Evolutionary conservation across 441 rosid genomes (phyloP), one percentile per base, ranked within the genome.

Genomic region (Bocquillonia castaneifolia): DNA sequence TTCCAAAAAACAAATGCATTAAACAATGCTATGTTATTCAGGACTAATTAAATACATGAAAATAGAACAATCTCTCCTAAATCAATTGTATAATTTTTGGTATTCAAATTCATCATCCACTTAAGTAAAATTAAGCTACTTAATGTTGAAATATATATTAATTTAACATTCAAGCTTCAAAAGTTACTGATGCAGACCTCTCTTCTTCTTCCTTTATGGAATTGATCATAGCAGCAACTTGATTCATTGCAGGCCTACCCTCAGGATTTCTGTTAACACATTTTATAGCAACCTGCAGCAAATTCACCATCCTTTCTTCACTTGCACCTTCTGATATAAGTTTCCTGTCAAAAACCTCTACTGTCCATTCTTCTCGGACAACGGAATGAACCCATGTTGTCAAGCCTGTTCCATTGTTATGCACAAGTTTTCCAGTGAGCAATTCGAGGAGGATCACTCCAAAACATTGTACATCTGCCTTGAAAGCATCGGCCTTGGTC

Each of bases 311-410:
- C 71, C 84, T 80, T 36, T 78, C 90, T 74, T 85, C 87, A 74
- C 81, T 83, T 32, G 82, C 88, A 3, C 82, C 90, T 68, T 78
- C 83, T 28, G 62, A 37, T 37, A 84, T 63, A 15, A 87, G 69
- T 0, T 69, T 60, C 81, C 76, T 81, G 63, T 87, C 88, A 15
- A 87, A 85, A 32, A 87, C 90, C 67, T 84, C 92, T 3, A 51
- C 87, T 0, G 88, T 87, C 90, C 92, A 81, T 74, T 87, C 92
- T 64, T 87, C 90, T 18, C 76, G 66, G 36, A 87, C 79, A 0
- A 77, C 84, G 0, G 85, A 74, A 15, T 72, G 79, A 67, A 87
- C 92, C 92, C 92, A 87, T 66, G 67, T 75, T 18, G 90, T 62
- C 72, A 87, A 56, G 70, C 82, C 78, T 1, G 69, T 54, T 10